These are phyloP conservation scores for Stephania japonica DNA, from an alignment of 164 flowering plant genomes.

Conservation along the genomic window DNA sequence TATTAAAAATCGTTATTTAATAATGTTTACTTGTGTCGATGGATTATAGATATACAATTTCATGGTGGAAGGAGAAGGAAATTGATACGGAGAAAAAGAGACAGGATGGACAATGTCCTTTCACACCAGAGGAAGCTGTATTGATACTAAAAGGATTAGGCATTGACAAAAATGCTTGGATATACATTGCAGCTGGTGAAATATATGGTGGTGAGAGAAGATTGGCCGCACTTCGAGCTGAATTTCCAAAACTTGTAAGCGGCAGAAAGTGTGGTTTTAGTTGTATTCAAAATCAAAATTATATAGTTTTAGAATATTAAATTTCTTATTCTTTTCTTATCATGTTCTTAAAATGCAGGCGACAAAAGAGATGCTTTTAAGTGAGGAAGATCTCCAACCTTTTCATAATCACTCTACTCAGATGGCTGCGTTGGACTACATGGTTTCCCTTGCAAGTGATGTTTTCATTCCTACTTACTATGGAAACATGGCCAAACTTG, in stretches of 20 bases:
- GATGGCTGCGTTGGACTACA: slow-evolving; percentile 95
- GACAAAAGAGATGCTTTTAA: slow-evolving; percentile 79
- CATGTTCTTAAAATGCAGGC: slow-evolving; percentile 37
- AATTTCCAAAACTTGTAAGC: slow-evolving; percentile 84
- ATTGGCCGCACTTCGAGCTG: slow-evolving; percentile 48
- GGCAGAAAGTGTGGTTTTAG: not conserved
- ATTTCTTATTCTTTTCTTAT: not conserved
- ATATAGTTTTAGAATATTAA: not conserved
- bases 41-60: slow-evolving; percentile 58
- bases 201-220: slow-evolving; percentile 85
- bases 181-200: slow-evolving; percentile 90
- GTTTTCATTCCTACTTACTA: slow-evolving; percentile 92
- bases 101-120: slow-evolving; percentile 72
- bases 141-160: slow-evolving; percentile 61
- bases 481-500: slow-evolving; percentile 98
- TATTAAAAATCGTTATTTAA: too few species aligned
- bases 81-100: slow-evolving; percentile 68
- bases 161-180: slow-evolving; percentile 51
- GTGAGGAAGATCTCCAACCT: slow-evolving; percentile 55
- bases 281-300: not conserved
- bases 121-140: slow-evolving; percentile 77
- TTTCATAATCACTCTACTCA: slow-evolving; percentile 94
- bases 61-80: slow-evolving; percentile 95
- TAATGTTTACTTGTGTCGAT: slow-evolving; percentile 1
- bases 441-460: slow-evolving; percentile 88